These are phyloP conservation scores for Colletotrichum orbiculare DNA, from an alignment of 2,329 filamentous ascomycete species.

Conservation along the genomic window DNA sequence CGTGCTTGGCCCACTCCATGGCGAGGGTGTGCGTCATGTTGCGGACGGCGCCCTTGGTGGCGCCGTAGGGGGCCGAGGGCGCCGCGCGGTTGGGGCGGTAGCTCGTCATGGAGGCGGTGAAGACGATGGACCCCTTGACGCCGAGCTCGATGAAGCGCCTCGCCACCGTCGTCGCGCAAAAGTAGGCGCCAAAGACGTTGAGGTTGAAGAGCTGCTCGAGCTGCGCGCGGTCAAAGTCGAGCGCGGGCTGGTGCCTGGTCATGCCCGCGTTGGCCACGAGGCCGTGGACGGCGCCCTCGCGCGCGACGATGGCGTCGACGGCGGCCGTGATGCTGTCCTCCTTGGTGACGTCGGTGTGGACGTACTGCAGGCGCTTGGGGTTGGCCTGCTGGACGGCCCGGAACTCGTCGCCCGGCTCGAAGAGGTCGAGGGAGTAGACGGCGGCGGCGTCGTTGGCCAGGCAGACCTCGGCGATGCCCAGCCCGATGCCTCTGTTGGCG, in stretches of 20 bases:
- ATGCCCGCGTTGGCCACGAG: constrained; percentile 26
- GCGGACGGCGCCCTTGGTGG: constrained; percentile 55
- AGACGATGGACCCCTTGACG: constrained; percentile 52
- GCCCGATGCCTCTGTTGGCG: constrained; percentile 56
- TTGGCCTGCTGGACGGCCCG: constrained; percentile 47
- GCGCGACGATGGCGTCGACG: constrained; percentile 52
- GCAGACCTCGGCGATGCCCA: constrained; percentile 58
- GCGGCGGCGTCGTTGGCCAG: constrained; percentile 54
- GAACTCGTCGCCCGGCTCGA: constrained; percentile 42
- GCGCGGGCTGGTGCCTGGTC: constrained; percentile 41
- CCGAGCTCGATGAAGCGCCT: constrained; percentile 51
- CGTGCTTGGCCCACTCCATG: constrained; percentile 60
- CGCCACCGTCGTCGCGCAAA: constrained; percentile 56
- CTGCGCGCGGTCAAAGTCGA: constrained; percentile 48
- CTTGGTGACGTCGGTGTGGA: constrained; percentile 57
- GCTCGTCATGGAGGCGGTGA: constrained; percentile 59
- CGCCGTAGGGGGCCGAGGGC: constrained; percentile 61
- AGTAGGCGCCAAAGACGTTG: constrained; percentile 58
- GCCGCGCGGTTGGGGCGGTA: constrained; percentile 61
- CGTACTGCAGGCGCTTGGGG: constrained; percentile 56
- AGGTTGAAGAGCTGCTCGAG: constrained; percentile 45
- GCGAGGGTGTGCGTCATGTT: constrained; percentile 54
- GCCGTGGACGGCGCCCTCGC: constrained; percentile 54
- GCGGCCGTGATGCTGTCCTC: constrained; percentile 53
- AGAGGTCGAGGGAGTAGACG: constrained; percentile 46